Evolutionary conservation across 2,329 filamentous ascomycete genomes (phyloP).

Genomic region (Leptographium galeiforme): DNA sequence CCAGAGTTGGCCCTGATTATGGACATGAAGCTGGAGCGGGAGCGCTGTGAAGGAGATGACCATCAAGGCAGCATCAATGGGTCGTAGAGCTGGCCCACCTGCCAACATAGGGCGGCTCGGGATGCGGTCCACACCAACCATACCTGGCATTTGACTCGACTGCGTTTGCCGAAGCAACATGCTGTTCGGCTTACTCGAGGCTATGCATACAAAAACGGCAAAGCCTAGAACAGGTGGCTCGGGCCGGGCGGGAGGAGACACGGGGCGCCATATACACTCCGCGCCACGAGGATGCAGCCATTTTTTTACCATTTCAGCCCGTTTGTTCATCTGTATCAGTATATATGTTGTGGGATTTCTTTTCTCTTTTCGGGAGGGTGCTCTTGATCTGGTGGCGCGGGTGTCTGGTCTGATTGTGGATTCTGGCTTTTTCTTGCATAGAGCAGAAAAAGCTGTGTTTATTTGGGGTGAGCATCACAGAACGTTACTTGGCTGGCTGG

Average conservation of each 20-base stretch:
- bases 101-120: too few species aligned
- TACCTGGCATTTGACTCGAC: too few species aligned
- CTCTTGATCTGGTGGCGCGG: neutral
- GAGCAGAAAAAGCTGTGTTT: neutral
- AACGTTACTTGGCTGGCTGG: too few species aligned
- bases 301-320: constrained; percentile 2
- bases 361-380: neutral
- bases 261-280: neutral
- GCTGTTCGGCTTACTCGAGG: too few species aligned
- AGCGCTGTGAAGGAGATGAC: constrained; percentile 28
- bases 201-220: too few species aligned
- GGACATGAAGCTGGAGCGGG: constrained; percentile 40
- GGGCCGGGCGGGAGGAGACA: neutral
- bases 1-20: constrained; percentile 41
- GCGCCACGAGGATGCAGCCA: neutral
- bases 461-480: neutral
- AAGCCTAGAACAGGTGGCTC: neutral
- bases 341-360: neutral
- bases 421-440: neutral
- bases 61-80: constrained; percentile 13
- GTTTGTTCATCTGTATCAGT: constrained; percentile 1
- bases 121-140: too few species aligned
- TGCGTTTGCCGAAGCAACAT: too few species aligned
- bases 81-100: neutral
- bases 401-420: neutral